phyloP scores from a whole-genome alignment of 352 stramenopile genomes.

The Lagenidium sp. region DNA sequence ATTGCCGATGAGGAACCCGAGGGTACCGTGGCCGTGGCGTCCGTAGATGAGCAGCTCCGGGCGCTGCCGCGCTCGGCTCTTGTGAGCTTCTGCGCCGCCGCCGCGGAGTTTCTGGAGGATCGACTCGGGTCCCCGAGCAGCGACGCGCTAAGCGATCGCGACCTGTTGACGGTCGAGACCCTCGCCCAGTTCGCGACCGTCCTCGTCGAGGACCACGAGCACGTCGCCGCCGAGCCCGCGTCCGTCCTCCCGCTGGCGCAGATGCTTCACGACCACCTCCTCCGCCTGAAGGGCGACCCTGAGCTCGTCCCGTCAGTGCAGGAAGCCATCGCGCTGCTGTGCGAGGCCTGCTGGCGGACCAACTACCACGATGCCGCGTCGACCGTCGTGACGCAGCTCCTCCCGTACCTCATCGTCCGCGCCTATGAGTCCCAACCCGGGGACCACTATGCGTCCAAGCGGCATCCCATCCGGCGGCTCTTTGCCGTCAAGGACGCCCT shows the following conservation, averaged over 20 bases:
- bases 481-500: constrained; percentile 72
- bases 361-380: constrained; percentile 39
- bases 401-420: constrained; percentile 78
- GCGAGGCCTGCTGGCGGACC: constrained; percentile 64
- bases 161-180: constrained; percentile 29
- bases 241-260: constrained; percentile 50
- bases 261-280: constrained; percentile 54
- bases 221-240: constrained; percentile 38
- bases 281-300: constrained; percentile 37
- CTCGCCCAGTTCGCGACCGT: constrained; percentile 47
- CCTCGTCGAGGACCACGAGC: constrained; percentile 38
- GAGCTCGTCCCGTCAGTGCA: constrained; percentile 32
- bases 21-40: constrained; percentile 3
- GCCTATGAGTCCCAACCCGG: constrained; percentile 51
- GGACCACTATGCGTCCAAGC: constrained; percentile 53
- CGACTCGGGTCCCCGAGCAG: constrained; percentile 2
- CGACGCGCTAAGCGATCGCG: constrained; percentile 9
- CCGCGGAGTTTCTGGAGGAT: constrained; percentile 15
- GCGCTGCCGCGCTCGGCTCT: constrained; percentile 32
- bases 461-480: constrained; percentile 64
- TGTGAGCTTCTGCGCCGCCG: constrained; percentile 40
- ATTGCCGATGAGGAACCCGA: neutral
- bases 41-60: constrained; percentile 46
- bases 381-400: constrained; percentile 69
- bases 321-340: constrained; percentile 63